Percentiles rank a stretch among this genome's conserved stretches.
phyloP scores from a whole-genome alignment of 257 asterid species.

The Ocimum tenuiflorum region DNA sequence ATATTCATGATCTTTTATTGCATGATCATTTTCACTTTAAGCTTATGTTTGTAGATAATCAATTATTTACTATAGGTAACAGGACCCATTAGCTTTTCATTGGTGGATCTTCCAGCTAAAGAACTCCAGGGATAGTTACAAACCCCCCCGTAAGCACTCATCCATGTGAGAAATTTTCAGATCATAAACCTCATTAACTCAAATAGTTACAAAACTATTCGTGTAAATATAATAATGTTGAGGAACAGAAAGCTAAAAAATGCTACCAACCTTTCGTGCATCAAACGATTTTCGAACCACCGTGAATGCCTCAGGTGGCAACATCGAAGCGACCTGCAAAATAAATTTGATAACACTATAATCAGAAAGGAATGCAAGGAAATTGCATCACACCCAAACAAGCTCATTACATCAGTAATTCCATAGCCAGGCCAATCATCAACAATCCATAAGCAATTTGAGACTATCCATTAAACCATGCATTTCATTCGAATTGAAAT shows the following conservation, averaged over 20 bases:
- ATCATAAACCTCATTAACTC: not conserved
- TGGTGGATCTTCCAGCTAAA: not conserved
- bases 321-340: slow-evolving; percentile 86
- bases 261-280: slow-evolving; percentile 77
- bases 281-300: slow-evolving; percentile 89
- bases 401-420: not conserved
- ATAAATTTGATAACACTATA: not conserved
- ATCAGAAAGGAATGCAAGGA: not conserved
- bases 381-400: not conserved
- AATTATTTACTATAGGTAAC: not conserved
- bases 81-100: not conserved
- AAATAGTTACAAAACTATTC: not conserved
- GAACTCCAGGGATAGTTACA: not conserved
- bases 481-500: not conserved
- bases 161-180: not conserved
- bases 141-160: slow-evolving; percentile 1
- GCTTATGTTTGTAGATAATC: not conserved
- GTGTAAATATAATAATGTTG: not conserved
- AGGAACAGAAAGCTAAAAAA: not conserved
- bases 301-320: slow-evolving; percentile 82
- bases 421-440: not conserved
- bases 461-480: not conserved
- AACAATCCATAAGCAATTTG: not conserved
- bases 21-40: not conserved
- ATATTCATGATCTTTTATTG: not conserved